Conservation (phyloP, 2,329 filamentous ascomycete species). For the Aspergillus sp. region DNA sequence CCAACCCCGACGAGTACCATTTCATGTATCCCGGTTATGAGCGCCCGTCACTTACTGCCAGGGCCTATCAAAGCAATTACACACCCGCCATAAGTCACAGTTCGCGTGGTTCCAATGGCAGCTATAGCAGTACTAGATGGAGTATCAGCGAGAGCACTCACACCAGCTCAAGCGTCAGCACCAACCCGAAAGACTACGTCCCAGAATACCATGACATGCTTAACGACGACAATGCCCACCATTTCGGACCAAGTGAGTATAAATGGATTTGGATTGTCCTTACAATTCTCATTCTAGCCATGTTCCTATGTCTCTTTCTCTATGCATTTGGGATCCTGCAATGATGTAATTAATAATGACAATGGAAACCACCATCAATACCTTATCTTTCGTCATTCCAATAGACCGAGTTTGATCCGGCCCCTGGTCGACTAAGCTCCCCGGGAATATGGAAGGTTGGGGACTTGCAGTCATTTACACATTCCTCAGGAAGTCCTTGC, state of each 20-base stretch:
- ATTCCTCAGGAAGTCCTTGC: constrained; percentile 17
- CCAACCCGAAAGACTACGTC: background rate
- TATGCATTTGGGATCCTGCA: constrained; percentile 23
- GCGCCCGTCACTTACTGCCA: constrained; percentile 8
- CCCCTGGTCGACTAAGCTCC: background rate
- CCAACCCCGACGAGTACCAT: background rate
- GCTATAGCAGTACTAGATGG: background rate
- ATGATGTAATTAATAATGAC: constrained; percentile 19
- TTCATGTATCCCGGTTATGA: constrained; percentile 9
- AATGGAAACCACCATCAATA: constrained; percentile 1
- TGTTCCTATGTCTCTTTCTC: constrained; percentile 26
- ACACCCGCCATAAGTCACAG: no score
- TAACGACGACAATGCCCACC: background rate
- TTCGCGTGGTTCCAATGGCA: background rate
- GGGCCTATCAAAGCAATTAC: background rate
- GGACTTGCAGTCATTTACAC: background rate
- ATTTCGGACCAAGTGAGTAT: constrained; percentile 21
- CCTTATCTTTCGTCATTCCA: background rate
- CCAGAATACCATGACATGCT: background rate
- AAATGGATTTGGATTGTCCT: constrained; percentile 25
- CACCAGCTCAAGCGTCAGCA: background rate
- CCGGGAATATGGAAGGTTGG: background rate
- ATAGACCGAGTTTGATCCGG: background rate
- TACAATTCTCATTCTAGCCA: constrained; percentile 19
- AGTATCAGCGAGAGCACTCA: background rate